Evolutionary conservation across 163 green algal genomes (phyloP), one percentile per base, ranked within the genome.

Genomic region (Scenedesmus sp.): DNA sequence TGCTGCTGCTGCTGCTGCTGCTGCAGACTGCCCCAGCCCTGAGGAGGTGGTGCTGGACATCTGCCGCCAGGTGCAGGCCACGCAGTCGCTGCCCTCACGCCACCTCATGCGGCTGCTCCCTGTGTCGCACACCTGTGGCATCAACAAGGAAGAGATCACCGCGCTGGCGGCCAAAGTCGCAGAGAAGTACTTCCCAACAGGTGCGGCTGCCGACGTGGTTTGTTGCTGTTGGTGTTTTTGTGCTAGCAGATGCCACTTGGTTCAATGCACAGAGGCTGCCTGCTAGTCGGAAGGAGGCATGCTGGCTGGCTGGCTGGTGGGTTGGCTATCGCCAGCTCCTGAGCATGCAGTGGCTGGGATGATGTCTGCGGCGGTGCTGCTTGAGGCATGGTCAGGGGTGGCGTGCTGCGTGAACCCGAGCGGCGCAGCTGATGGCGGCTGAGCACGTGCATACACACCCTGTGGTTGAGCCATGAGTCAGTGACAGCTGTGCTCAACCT

Each of bases 81-180:
- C 68, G 24, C 81, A 89, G 86, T 76, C 92, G 85, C 90, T 94
- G 82, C 89, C 90, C 2, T 92, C 89, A 6, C 85, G 94, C 4
- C 86, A 96, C 81, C 94, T 94, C 85, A 93, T 95, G 59, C 95
- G 97, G 51, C 94, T 99, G 49, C 93, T 97, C 87, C 97, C 97
- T 12, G 92, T 98, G 43, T 94, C 95, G n/a, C 53, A 92, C 46
- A 93, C 93, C 1, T 97, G 96, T 81, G 96, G 95, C 49, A 94
- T 94, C n/a, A 88, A 53, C 1, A 43, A 98, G 86, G 96, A 98
- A 0, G 93, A 96, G 43, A 96, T 99, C 3, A 70, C 90, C n/a
- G 89, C 93, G 61, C 51, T 96, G 73, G 95, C 95, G 4, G 85
- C 90, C 22, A 87, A 93, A 35, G 40, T 97, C 15, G 70, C 96